Conservation (phyloP, 2,329 filamentous ascomycete species). For the Nothophoma quercina region DNA sequence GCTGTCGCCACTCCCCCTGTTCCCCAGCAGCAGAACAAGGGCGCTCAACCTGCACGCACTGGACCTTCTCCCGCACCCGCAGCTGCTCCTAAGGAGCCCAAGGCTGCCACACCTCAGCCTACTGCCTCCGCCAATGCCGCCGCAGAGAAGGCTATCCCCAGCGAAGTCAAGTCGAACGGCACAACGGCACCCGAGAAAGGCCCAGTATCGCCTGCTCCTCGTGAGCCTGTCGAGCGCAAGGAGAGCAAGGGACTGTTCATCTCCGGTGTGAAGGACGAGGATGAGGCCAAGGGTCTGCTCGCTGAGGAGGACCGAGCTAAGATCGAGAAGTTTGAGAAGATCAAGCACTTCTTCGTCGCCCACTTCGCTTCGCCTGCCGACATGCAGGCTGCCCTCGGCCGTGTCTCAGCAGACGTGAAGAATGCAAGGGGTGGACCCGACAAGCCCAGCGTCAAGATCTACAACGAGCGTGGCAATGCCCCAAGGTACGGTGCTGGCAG, state of each 20-base stretch:
- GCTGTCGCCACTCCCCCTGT: constrained; percentile 48
- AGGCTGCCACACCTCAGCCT: constrained; percentile 60
- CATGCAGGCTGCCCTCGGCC: constrained; percentile 78
- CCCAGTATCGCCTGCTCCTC: constrained; percentile 49
- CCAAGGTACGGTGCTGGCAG: constrained; percentile 60
- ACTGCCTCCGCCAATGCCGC: constrained; percentile 44
- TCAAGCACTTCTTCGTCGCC: constrained; percentile 82
- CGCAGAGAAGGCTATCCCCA: constrained; percentile 51
- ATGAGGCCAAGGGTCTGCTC: constrained; percentile 83
- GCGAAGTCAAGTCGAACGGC: constrained; percentile 60
- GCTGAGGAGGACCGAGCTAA: constrained; percentile 82
- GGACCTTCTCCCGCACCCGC: constrained; percentile 52
- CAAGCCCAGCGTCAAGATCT: constrained; percentile 83
- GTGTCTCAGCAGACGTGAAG: constrained; percentile 78
- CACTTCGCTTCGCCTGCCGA: constrained; percentile 83
- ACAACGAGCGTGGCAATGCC: constrained; percentile 67
- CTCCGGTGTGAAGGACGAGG: constrained; percentile 82
- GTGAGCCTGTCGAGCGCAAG: constrained; percentile 62
- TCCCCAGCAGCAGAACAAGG: constrained; percentile 49
- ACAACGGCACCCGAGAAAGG: constrained; percentile 52
- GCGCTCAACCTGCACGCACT: constrained; percentile 48
- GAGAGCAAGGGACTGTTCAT: constrained; percentile 89
- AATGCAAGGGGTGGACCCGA: constrained; percentile 75
- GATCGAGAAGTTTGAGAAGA: constrained; percentile 73
- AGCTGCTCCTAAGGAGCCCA: constrained; percentile 54